phyloP scores from a whole-genome alignment of 768 basidiomycete genomes.

The Mycena belliarum region DNA sequence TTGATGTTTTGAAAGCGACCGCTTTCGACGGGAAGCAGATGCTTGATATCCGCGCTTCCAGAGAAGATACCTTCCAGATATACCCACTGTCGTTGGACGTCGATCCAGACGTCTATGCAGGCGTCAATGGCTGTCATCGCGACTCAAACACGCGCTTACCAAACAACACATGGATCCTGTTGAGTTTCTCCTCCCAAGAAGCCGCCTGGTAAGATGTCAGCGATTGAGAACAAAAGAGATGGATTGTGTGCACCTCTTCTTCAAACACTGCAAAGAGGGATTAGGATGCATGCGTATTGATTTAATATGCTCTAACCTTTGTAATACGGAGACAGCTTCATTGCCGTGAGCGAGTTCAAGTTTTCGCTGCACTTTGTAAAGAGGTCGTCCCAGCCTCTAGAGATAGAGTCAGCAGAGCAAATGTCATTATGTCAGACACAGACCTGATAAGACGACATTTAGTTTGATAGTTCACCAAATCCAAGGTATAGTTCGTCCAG shows the following conservation, averaged over 20 bases:
- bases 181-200: slow-evolving; percentile 96
- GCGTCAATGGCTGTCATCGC: background rate
- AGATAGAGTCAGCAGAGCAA: slow-evolving; percentile 9
- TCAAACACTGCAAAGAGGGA: slow-evolving; percentile 65
- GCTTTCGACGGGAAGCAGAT: slow-evolving; percentile 94
- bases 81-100: slow-evolving; percentile 99
- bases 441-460: slow-evolving; percentile 94
- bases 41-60: slow-evolving; percentile 99
- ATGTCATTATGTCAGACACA: background rate
- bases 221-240: slow-evolving; percentile 7
- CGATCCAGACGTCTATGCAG: slow-evolving; percentile 90
- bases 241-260: slow-evolving; percentile 60
- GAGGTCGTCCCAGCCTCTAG: slow-evolving; percentile 93
- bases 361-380: slow-evolving; percentile 98
- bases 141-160: slow-evolving; percentile 47
- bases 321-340: slow-evolving; percentile 98
- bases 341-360: slow-evolving; percentile 90
- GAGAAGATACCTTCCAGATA: slow-evolving; percentile 99
- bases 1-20: slow-evolving; percentile 99
- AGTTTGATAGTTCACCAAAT: slow-evolving; percentile 97
- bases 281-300: background rate
- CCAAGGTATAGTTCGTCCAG: slow-evolving; percentile 94
- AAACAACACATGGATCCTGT: slow-evolving; percentile 94
- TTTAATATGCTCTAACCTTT: slow-evolving; percentile 59
- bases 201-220: slow-evolving; percentile 53